Evolutionary conservation across 495 filamentous ascomycete species (phyloP), one percentile per base, ranked within the genome.

Genomic region (Hypoxylon subgilvum): DNA sequence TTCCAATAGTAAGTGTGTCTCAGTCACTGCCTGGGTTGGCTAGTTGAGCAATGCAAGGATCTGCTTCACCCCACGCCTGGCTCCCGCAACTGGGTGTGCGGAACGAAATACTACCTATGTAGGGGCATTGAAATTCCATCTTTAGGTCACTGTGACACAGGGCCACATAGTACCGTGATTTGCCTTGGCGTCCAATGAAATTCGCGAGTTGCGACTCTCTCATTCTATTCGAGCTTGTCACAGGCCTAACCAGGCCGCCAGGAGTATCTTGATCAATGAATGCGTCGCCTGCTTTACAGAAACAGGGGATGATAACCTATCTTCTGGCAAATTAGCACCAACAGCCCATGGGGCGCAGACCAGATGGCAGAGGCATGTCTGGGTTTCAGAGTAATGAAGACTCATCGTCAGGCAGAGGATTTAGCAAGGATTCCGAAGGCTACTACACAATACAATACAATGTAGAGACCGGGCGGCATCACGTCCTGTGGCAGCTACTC

Each of bases 31-130:
- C 19, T 27, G 21, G 47, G 27, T 19, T 38, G 49, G 54, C 43
- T 51, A 54, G 43, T 45, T 46, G 35, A 43, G 39, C 45, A 50
- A 64, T 64, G 54, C 50, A 64, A 64, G 61, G 61, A 55, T 59
- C 61, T 50, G 7, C 61, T 59, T 47, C 25, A 64, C 54, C 61
- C 61, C 61, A 64, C 61, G 61, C 61, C 31, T 40, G 31, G 27
- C 28, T n/a, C 10, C 39, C 54, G 47, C 32, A 38, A 64, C 54
- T 64, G 49, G 61, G 25, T 38, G 22, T 35, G 22, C 34, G 34
- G 34, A 48, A 17, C 13, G 32, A 27, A 39, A 27, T n/a, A n/a
- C n/a, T n/a, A n/a, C n/a, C n/a, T n/a, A n/a, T n/a, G n/a, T n/a
- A 10, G 35, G 22, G 45, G 22, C 14, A 31, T 47, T 22, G 42